Base-by-base conservation (phyloP, 768 basidiomycete species). In the Megacollybia marginata region DNA sequence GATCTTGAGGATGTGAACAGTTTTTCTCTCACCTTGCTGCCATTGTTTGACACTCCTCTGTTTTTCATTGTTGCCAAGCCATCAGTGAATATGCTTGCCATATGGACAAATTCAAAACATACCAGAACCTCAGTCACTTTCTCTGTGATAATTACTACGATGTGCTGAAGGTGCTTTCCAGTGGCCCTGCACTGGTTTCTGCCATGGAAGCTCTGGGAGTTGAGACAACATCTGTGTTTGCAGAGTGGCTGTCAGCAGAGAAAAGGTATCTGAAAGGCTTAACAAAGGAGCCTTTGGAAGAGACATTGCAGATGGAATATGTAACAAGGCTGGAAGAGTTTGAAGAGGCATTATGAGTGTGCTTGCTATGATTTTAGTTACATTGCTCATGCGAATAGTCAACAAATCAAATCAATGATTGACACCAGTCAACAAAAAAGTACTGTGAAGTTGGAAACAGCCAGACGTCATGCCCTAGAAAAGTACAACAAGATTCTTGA, bases 31-130 rank as follows among this genome's bases (percentile, higher is more conserved):
- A 9, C 9, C 48, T 48, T 18, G 34, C 48, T 9, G 9, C 10
- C 38, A n/a, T 40, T 9, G 9, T 42, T 18, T 23, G 48, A 10
- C 35, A 48, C 23, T 9, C 48, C 34, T 42, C 31, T 16, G 23
- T 43, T 9, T 43, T 48, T 36, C 48, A 48, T 43, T 36, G 48
- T 12, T 9, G n/a, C n/a, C 48, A 48, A 34, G 48, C 48, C 48
- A 48, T 48, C 16, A n/a, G 16, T 16, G 35, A 23, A 42, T 48
- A 48, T 48, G 42, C 35, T 42, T n/a, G 35, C 13, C 48, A 48
- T 34, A 9, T 44, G 9, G 48, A 48, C 48, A 44, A 8, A 23
- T 5, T 48, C 38, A 16, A 36, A n/a, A n/a, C n/a, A n/a, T n/a
- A n/a, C n/a, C n/a, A n/a, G n/a, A n/a, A n/a, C n/a, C n/a, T n/a